Evolutionary conservation across 1,284 basidiomycete species (phyloP).

Genomic region (Psilocybe mexicana): DNA sequence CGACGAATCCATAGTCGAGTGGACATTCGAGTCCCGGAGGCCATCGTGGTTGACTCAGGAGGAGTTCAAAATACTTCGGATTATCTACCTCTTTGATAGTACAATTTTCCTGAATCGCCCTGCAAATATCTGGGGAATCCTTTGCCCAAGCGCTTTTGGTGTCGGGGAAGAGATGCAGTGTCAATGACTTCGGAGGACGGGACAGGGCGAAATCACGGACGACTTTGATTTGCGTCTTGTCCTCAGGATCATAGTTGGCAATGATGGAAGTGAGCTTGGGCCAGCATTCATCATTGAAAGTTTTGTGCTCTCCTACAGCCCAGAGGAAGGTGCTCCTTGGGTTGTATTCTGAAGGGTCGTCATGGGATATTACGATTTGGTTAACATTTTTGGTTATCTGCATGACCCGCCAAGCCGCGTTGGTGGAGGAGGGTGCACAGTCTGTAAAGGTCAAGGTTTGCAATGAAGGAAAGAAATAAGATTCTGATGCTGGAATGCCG

Average conservation of each 20-base stretch:
- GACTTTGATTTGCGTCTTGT: too few relatives aligned
- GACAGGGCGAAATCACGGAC: too few relatives aligned
- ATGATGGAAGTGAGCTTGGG: background rate
- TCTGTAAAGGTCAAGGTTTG: conserved; percentile 1
- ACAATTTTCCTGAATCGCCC: too few relatives aligned
- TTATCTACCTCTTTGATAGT: too few relatives aligned
- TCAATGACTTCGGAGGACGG: too few relatives aligned
- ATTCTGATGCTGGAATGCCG: background rate
- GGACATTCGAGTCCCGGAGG: too few relatives aligned
- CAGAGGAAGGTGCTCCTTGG: background rate
- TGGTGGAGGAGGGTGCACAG: background rate
- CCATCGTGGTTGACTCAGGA: too few relatives aligned
- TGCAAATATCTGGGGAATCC: too few relatives aligned
- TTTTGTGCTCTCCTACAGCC: background rate
- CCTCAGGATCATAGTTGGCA: background rate
- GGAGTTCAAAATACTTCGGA: too few relatives aligned
- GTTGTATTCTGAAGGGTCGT: background rate
- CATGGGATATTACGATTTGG: background rate
- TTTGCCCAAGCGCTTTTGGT: too few relatives aligned
- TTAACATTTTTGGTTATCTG: background rate
- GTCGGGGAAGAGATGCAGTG: too few relatives aligned
- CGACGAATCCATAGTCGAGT: too few relatives aligned
- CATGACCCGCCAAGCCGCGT: background rate
- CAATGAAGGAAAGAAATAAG: conserved; percentile 8
- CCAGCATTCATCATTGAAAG: background rate